These are phyloP conservation scores for Syzygium aqueum DNA, from an alignment of 345 rosid genomes.

Conservation along the genomic window DNA sequence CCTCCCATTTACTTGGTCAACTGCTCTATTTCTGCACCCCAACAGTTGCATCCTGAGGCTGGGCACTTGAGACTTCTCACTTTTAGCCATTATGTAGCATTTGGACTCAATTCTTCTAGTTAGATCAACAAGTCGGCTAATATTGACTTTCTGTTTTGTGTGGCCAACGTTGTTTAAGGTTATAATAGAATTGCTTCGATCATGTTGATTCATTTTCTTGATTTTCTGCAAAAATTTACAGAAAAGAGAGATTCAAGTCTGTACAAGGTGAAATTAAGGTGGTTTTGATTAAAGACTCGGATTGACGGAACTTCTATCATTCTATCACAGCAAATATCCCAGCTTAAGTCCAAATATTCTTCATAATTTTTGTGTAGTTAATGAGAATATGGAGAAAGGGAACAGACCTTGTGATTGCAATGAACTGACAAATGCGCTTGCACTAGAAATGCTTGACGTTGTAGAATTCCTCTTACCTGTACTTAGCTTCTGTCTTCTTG, in stretches of 20 bases:
- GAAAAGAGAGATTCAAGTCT: background rate
- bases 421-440: background rate
- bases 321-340: background rate
- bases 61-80: background rate
- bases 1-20: no score
- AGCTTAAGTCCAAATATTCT: background rate
- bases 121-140: background rate
- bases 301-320: background rate
- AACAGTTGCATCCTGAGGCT: background rate
- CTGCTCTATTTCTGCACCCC: background rate
- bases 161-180: background rate
- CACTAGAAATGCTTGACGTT: background rate
- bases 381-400: background rate
- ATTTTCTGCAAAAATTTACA: background rate
- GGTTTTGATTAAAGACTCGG: background rate
- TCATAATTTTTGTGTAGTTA: background rate
- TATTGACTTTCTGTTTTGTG: background rate
- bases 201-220: background rate
- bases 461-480: background rate
- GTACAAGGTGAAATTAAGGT: background rate
- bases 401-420: conserved; percentile 9
- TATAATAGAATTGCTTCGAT: background rate
- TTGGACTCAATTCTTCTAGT: background rate
- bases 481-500: background rate
- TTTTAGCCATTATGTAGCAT: background rate